A percentile compares a stretch with the other conserved stretches of the same genome.
Evolutionary conservation across 169 alveolate genomes (phyloP).

Genomic region (Eimeria falciformis): DNA sequence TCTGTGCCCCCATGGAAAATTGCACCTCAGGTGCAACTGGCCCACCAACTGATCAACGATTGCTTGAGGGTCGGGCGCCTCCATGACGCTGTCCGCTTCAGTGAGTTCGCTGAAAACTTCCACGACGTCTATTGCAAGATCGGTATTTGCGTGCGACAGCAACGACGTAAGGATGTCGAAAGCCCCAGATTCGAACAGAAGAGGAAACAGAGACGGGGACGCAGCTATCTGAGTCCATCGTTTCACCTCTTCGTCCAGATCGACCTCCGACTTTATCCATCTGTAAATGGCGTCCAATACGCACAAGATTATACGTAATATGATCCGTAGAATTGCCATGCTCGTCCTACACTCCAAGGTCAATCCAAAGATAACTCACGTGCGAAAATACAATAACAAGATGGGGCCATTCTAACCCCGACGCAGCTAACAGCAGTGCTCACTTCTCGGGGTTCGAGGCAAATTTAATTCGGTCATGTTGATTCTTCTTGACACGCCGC

Average conservation of each 20-base stretch:
- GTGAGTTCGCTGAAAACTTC: conserved; percentile 82
- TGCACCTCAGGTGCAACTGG: not conserved
- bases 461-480: conserved; percentile 60
- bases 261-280: conserved; percentile 85
- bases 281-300: conserved; percentile 7
- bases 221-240: conserved; percentile 81
- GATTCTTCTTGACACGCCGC: conserved; percentile 62
- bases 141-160: conserved; percentile 63
- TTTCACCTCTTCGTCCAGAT: conserved; percentile 85
- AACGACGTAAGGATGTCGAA: conserved; percentile 14
- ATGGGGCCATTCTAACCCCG: not conserved
- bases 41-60: conserved; percentile 70
- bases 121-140: conserved; percentile 81
- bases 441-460: conserved; percentile 75
- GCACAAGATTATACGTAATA: not conserved
- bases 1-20: not conserved
- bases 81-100: conserved; percentile 82
- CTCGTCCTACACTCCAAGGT: not conserved
- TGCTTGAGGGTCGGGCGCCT: conserved; percentile 74
- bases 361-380: not conserved
- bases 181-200: conserved; percentile 9
- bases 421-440: not conserved
- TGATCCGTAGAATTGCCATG: not conserved
- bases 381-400: not conserved
- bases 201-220: conserved; percentile 70